phyloP scores from a whole-genome alignment of 1,284 basidiomycete species.

The Tilletia caries region DNA sequence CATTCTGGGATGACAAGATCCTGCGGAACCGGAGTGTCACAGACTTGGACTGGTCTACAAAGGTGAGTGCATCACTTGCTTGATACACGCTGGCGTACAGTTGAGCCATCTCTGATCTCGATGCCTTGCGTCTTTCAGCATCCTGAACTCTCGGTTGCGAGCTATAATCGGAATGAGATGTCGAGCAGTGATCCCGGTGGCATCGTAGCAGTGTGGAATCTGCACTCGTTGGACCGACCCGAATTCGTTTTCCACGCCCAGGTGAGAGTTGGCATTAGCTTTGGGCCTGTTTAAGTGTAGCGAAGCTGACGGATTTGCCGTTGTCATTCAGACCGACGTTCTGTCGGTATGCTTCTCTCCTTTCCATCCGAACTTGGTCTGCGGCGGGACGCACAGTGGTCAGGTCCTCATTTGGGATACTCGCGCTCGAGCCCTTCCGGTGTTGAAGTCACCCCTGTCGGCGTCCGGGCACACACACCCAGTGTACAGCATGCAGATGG shows the following conservation, averaged over 20 bases:
- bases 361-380: slow-evolving; percentile 93
- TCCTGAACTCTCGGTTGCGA: slow-evolving; percentile 87
- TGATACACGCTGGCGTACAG: too few species aligned
- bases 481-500: slow-evolving; percentile 93
- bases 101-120: background rate
- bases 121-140: slow-evolving; percentile 63
- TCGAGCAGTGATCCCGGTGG: slow-evolving; percentile 68
- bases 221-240: slow-evolving; percentile 87
- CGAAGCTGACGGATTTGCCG: background rate
- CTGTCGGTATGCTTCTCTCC: slow-evolving; percentile 93
- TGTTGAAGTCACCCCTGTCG: slow-evolving; percentile 91
- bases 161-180: slow-evolving; percentile 93
- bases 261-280: slow-evolving; percentile 57
- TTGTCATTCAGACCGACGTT: slow-evolving; percentile 76
- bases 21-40: slow-evolving; percentile 81
- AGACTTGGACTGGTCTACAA: slow-evolving; percentile 93
- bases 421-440: slow-evolving; percentile 80
- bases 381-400: slow-evolving; percentile 96
- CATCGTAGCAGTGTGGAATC: slow-evolving; percentile 94
- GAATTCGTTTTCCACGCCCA: slow-evolving; percentile 98
- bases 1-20: slow-evolving; percentile 41
- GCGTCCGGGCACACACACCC: slow-evolving; percentile 90
- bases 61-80: slow-evolving; percentile 59
- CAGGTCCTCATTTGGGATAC: slow-evolving; percentile 99
- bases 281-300: background rate